Base-by-base conservation (phyloP, 805 yeast species). In the Saccharomycopsis fermentans region DNA sequence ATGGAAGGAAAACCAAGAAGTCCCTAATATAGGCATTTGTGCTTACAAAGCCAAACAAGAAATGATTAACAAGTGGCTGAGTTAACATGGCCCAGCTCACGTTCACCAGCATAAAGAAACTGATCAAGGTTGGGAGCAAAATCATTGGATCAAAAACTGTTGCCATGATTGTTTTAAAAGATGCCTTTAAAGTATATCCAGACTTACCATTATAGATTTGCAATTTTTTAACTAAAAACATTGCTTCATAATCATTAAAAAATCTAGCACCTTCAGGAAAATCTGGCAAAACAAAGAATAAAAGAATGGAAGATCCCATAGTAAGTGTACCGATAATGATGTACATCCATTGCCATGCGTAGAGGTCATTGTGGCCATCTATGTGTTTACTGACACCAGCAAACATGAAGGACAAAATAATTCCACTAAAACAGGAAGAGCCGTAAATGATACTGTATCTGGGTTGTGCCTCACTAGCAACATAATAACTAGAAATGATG, bases 401-500 rank as follows among this genome's bases (percentile, higher is more conserved):
- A 11, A 90, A 89, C 64, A 86, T 76, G 29, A 87, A 80, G 58
- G 89, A 90, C 8, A 84, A 83, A 63, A 86, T 84, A 21, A 88
- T 89, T 68, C 92, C 90, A 1, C 91, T 88, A 58, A 86, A 73
- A 62, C 86, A 80, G 5, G 90, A 83, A 51, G 85, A 81, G 32
- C 85, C 84, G 29, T 50, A 85, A 70, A 86, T 84, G 57, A 81
- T 78, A 39, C 86, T 77, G 69, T 82, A 84, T 55, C 92, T 72
- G 66, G 81, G 78, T 71, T 84, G 89, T 12, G 89, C 79, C 69
- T 86, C 91, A 17, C 70, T 70, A 55, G 83, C 77, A 43, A 80
- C 73, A 70, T 86, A 86, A 21, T 60, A 60, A 26, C 51, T 52
- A 35, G 87, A 76, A 65, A 86, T 73, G 58, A 86, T 74, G 68